Conservation (phyloP, 331 rosid genomes). For the Stylosanthes scabra region DNA sequence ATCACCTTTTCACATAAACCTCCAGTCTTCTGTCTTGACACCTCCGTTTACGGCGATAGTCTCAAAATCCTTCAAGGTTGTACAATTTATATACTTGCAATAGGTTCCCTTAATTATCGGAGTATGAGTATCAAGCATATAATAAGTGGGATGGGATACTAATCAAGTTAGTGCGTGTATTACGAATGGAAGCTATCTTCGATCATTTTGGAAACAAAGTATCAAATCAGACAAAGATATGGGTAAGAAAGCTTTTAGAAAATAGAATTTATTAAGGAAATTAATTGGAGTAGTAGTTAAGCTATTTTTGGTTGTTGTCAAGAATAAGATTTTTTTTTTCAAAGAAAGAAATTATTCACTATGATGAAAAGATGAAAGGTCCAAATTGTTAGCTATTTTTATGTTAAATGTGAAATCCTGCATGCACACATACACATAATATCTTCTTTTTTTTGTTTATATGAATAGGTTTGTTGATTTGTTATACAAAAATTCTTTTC, state of each 20-base stretch:
- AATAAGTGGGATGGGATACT: neutral
- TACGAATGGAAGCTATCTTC: neutral
- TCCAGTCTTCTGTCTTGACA: too few relatives aligned
- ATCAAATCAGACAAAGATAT: conserved; percentile 22
- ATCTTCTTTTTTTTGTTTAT: too few relatives aligned
- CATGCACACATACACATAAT: too few relatives aligned
- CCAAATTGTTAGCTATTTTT: too few relatives aligned
- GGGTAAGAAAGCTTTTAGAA: neutral
- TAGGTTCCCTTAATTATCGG: conserved; percentile 20
- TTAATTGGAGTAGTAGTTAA: neutral
- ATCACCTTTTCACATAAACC: too few relatives aligned
- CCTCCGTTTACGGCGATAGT: too few relatives aligned
- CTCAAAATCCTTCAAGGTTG: too few relatives aligned
- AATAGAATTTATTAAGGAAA: neutral
- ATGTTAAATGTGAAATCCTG: too few relatives aligned
- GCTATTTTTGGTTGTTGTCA: conserved; percentile 23
- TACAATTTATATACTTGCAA: neutral
- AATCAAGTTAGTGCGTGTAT: neutral
- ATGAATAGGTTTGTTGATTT: too few relatives aligned
- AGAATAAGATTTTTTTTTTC: neutral
- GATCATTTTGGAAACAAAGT: conserved; percentile 1
- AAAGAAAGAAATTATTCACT: too few relatives aligned
- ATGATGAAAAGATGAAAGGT: too few relatives aligned
- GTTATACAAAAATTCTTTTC: too few relatives aligned
- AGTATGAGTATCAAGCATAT: neutral